Percentiles rank a stretch among this genome's conserved stretches.
Evolutionary conservation across 2,329 filamentous ascomycete species (phyloP).

Genomic region (Colletotrichum shisoi): DNA sequence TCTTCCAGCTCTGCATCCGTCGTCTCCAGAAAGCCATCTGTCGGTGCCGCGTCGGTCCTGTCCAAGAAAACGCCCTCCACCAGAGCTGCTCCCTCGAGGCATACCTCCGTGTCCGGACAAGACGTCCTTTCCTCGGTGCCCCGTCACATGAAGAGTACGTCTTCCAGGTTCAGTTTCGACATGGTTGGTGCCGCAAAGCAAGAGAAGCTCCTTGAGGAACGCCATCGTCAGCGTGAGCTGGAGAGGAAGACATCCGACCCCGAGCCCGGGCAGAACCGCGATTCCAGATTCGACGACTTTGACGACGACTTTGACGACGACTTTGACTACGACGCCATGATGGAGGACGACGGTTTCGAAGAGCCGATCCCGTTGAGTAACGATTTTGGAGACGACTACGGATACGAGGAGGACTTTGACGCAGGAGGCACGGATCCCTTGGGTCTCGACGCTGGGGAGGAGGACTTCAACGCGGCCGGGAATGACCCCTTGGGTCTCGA

Average conservation of each 20-base stretch:
- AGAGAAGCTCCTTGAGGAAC: conserved; percentile 75
- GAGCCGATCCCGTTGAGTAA: conserved; percentile 71
- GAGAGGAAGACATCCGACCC: conserved; percentile 62
- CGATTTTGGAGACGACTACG: conserved; percentile 53
- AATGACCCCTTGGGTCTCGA: conserved; percentile 21
- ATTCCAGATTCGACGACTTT: conserved; percentile 68
- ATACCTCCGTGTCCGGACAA: conserved; percentile 59
- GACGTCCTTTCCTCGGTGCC: conserved; percentile 61
- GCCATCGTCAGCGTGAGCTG: conserved; percentile 71
- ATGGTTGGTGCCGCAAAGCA: conserved; percentile 74
- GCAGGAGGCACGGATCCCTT: conserved; percentile 41
- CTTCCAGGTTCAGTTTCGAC: conserved; percentile 83
- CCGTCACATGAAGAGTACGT: conserved; percentile 76
- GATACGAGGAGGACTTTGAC: conserved; percentile 46
- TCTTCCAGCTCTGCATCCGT: conserved; percentile 47
- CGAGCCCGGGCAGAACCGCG: conserved; percentile 49
- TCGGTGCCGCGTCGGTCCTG: conserved; percentile 42
- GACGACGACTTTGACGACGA: conserved; percentile 72
- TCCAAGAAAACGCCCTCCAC: conserved; percentile 48
- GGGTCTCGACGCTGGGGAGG: conserved; percentile 35
- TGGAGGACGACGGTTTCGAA: conserved; percentile 71
- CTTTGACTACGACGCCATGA: conserved; percentile 70
- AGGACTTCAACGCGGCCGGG: conserved; percentile 23
- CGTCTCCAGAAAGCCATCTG: conserved; percentile 47
- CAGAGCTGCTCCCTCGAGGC: conserved; percentile 57